These are phyloP conservation scores for Diaporthe humulicola DNA, from an alignment of 2,329 filamentous ascomycete species.

Conservation along the genomic window DNA sequence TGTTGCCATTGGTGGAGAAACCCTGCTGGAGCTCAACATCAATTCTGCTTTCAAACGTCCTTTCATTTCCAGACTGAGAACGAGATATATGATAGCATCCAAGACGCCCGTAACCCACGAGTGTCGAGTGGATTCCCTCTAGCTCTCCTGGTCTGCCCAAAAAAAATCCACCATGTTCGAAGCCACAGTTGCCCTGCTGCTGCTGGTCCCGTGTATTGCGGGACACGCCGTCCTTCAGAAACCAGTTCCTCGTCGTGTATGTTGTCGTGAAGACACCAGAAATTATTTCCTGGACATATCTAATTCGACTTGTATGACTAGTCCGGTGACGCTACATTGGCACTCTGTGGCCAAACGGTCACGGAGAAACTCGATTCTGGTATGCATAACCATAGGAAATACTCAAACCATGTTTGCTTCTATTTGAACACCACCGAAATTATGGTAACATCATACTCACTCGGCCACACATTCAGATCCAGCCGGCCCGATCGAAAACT, in stretches of 20 bases:
- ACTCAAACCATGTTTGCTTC: background rate
- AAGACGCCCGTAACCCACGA: background rate
- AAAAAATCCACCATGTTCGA: background rate
- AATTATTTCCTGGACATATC: background rate
- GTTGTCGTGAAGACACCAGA: background rate
- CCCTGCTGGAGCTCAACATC: background rate
- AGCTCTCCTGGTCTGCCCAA: background rate
- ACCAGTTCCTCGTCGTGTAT: slow-evolving; percentile 6
- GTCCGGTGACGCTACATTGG: slow-evolving; percentile 8
- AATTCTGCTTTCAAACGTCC: background rate
- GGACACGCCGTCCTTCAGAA: slow-evolving; percentile 6
- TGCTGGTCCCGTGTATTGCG: background rate
- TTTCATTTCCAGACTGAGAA: background rate
- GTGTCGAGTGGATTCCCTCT: background rate
- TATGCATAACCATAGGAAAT: background rate
- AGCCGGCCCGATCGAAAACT: slow-evolving; percentile 8
- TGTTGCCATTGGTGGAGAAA: slow-evolving; percentile 19
- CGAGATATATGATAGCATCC: background rate
- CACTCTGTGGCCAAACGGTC: slow-evolving; percentile 10
- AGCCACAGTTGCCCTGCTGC: background rate
- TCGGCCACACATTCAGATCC: background rate
- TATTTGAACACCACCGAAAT: background rate
- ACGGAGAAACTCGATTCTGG: slow-evolving; percentile 9
- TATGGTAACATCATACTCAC: background rate
- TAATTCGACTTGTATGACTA: background rate